Base-by-base conservation (phyloP, 1,284 basidiomycete genomes). In the Porodaedalea pini region DNA sequence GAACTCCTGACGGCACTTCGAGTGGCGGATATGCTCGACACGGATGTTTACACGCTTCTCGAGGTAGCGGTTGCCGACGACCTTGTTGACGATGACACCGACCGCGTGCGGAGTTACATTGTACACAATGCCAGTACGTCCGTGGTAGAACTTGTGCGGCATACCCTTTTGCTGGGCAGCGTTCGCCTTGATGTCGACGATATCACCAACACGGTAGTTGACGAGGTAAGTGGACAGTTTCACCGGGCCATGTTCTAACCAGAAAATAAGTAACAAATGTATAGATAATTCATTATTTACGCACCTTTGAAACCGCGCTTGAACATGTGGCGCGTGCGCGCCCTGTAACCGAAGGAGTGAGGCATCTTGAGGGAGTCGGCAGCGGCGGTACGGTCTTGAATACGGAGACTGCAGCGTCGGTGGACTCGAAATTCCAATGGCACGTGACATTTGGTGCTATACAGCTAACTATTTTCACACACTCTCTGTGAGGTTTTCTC, bases 261-360 rank as follows among this genome's bases (percentile, higher is more conserved):
- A 27, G 37, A 55, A 40, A 54, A 52, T 53, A 48, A 59, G 32
- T 37, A 34, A 54, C 40, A 63, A 39, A 51, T 49, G 53, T 41
- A 58, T 58, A 45, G 53, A 51, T 48, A 43, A 27, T 29, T 15
- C 40, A 55, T 8, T 27, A 53, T 5, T 29, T 51, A 74, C 81
- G 68, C 72, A 94, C 92, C 84, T 83, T 95, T 95, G 88, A 97
- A 96, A 71, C 86, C 88, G 78, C 91, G 83, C 86, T 90, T 94
- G 90, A 99, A 99, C 92, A 99, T 97, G 82, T 98, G 81, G 86
- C 96, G 94, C 85, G 96, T 98, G 69, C 96, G 94, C 88, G 95
- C 95, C 74, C 95, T 88, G 84, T 96, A 93, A 94, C 96, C 96
- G 83, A 90, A 98, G 62, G 95, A 98, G 92, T 98, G 93, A 82